Conservation (phyloP, 257 asterid genomes). For the Nicotiana sylvestris region DNA sequence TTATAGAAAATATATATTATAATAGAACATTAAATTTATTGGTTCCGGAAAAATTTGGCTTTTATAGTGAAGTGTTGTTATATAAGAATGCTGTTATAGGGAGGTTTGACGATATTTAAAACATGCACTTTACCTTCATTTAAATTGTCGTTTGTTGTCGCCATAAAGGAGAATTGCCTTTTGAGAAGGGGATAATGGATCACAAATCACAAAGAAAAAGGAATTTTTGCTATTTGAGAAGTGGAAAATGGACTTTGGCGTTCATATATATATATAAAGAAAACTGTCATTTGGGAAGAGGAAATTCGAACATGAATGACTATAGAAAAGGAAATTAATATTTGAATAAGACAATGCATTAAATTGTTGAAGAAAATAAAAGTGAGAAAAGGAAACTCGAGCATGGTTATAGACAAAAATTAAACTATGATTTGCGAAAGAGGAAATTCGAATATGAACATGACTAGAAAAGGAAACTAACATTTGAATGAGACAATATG, state of each 20-base stretch:
- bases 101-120: neutral
- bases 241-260: neutral
- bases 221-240: neutral
- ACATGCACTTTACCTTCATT: neutral
- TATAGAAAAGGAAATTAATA: neutral
- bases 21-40: too few relatives aligned
- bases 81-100: too few relatives aligned
- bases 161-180: neutral
- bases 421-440: slow-evolving; percentile 1
- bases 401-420: neutral
- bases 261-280: neutral
- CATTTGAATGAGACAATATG: too few relatives aligned
- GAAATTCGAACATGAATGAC: neutral
- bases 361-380: neutral
- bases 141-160: neutral
- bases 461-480: neutral
- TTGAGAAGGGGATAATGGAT: neutral
- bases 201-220: neutral
- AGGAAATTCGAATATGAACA: neutral
- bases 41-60: too few relatives aligned
- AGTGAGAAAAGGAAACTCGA: neutral
- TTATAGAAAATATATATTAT: too few relatives aligned
- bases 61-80: too few relatives aligned
- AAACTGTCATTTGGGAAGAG: neutral
- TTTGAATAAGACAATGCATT: neutral